Evolutionary conservation across 768 basidiomycete species (phyloP).

Genomic region (Tephrocybe sp.): DNA sequence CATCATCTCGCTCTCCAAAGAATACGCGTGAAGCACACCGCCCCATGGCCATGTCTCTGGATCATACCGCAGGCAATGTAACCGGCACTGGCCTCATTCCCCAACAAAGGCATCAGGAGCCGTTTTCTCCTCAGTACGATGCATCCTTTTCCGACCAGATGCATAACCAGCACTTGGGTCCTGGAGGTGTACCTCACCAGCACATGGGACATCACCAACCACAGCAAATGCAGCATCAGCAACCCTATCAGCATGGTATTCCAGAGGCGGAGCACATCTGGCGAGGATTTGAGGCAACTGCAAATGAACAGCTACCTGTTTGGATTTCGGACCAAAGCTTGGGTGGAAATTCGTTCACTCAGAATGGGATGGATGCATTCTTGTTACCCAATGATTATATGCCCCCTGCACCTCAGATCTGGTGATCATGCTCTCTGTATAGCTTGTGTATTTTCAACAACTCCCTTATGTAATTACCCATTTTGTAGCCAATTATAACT

Average conservation of each 20-base stretch:
- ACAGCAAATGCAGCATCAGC: conserved; percentile 28
- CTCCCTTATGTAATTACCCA: conserved; percentile 15
- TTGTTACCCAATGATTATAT: conserved; percentile 75
- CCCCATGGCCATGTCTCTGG: conserved; percentile 45
- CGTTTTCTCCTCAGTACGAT: conserved; percentile 61
- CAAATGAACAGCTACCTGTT: conserved; percentile 76
- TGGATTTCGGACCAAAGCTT: conserved; percentile 86
- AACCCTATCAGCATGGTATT: conserved; percentile 20
- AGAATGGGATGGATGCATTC: conserved; percentile 86
- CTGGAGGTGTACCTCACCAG: conserved; percentile 24
- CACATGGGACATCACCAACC: conserved; percentile 20
- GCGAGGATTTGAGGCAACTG: conserved; percentile 71
- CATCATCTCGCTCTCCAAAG: conserved; percentile 62
- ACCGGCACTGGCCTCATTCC: conserved; percentile 28
- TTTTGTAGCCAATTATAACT: conserved; percentile 7
- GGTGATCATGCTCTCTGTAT: conserved; percentile 41
- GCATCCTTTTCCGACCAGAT: conserved; percentile 33
- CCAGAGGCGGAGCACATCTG: conserved; percentile 68
- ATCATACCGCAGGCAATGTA: conserved; percentile 31
- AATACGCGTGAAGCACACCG: conserved; percentile 55
- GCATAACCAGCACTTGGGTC: conserved; percentile 21
- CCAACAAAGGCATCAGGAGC: conserved; percentile 44
- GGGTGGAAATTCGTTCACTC: conserved; percentile 72
- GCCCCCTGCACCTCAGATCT: conserved; percentile 71
- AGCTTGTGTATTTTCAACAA: conserved; percentile 5